Base-by-base conservation (phyloP, 257 asterid genomes). In the Przewalskia tangutica region DNA sequence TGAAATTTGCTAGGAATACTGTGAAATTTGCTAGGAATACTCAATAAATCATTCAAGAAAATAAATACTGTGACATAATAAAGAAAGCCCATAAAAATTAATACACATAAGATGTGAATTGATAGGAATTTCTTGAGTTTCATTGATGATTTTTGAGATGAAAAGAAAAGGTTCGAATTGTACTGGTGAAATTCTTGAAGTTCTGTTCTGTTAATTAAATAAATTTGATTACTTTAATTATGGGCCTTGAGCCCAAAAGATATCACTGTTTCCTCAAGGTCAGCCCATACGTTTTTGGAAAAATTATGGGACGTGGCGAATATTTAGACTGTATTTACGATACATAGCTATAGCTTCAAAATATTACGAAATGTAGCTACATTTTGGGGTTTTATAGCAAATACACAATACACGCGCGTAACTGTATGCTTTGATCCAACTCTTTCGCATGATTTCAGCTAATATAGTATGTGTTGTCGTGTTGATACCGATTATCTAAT, bases 41-140 rank as follows among this genome's bases (percentile, higher is more conserved):
- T n/a, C 54, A 83, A 81, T 92, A 88, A 91, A 79, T 94, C 95
- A 77, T 90, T 89, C 17, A 94, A 81, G 85, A 91, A 90, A 54
- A 91, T 85, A 87, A 94, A 96, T 20, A 93, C 64, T 4, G 98
- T 96, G 53, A 83, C 89, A 81, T 89, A 94, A 68, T 94, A 93
- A 51, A 91, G 77, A 82, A 92, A 91, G 11, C 93, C 93, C 81
- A 90, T 65, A 54, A 91, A 68, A 3, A 50, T 48, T 38, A 93
- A 36, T 65, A 84, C 97, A 50, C 92, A 88, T 46, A 90, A 5
- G 58, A 91, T 84, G 40, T 90, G 94, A 83, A 96, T 59, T 68
- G 98, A 92, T 46, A 88, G 46, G 84, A 92, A 84, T 88, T 87
- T 91, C n/a, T 73, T 83, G 81, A 90, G 86, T 84, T 90, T 86